Conservation (phyloP, 805 yeast species). For the Pichia pseudocactophila region DNA sequence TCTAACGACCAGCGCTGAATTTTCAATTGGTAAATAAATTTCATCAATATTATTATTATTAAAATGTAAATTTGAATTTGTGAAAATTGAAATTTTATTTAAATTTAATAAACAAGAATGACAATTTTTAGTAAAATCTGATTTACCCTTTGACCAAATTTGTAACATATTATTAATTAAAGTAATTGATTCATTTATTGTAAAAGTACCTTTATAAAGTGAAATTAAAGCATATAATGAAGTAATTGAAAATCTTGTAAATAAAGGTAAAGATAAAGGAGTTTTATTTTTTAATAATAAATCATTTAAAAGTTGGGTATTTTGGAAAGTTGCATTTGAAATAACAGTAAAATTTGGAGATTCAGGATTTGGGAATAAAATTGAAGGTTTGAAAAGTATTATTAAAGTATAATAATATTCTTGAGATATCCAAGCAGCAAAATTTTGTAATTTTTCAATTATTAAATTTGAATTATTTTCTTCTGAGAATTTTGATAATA, state of each 20-base stretch:
- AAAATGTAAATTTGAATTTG: too few relatives aligned
- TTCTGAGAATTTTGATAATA: constrained; percentile 15
- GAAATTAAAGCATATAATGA: background rate
- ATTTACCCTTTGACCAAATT: constrained; percentile 4
- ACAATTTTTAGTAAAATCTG: background rate
- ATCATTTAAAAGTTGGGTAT: constrained; percentile 1
- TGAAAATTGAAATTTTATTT: too few relatives aligned
- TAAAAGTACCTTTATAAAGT: constrained; percentile 5
- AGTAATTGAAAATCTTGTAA: constrained; percentile 29
- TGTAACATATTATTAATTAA: background rate
- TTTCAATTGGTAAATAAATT: too few relatives aligned
- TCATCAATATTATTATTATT: background rate
- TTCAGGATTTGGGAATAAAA: constrained; percentile 37
- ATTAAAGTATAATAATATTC: constrained; percentile 40
- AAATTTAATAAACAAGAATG: background rate
- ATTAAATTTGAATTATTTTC: constrained; percentile 2
- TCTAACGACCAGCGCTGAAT: background rate
- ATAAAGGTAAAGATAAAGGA: constrained; percentile 19
- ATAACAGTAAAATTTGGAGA: constrained; percentile 26
- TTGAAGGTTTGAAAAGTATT: constrained; percentile 41
- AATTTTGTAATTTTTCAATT: constrained; percentile 19
- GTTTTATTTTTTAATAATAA: background rate
- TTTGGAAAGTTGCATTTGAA: constrained; percentile 8
- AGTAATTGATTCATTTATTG: background rate
- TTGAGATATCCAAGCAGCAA: constrained; percentile 30